Base-by-base conservation (phyloP, 2,329 filamentous ascomycete species). In the Colletotrichum higginsianum region DNA sequence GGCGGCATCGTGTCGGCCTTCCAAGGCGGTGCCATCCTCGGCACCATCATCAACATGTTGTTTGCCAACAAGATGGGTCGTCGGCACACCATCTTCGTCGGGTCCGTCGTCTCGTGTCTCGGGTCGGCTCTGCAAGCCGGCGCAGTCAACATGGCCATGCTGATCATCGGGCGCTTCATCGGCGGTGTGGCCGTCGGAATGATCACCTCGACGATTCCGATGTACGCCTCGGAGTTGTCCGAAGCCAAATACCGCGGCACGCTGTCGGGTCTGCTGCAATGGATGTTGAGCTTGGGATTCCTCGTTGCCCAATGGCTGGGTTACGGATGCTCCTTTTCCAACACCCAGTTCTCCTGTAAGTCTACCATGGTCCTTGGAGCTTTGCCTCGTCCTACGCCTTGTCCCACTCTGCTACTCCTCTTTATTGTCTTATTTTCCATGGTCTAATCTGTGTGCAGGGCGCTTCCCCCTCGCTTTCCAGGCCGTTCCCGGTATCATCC, bases 161-260 rank as follows among this genome's bases (percentile, higher is more conserved):
- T 87, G n/a, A 86, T 87, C 53, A 78, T 82, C 16, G 86, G 85
- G 12, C 83, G 86, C 66, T 83, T 85, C 72, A 84, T 87, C 71
- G 85, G 84, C 3, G 86, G 86, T 6, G 63, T 85, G 9, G 85
- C 85, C 2, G 80, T 87, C 30, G 86, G 86, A 3, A 78, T 84
- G 71, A 79, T 86, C 74, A 85, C 84, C 1, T 81, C 82, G 23
- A 84, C 82, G 0, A 81, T 86, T 38, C 85, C 85, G 2, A 82
- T 86, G 55, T 86, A 86, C 74, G 83, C 82, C 71, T 83, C 79
- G 23, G 83, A 85, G 74, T 66, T 85, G 18, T 82, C 83, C 4
- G 81, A 78, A 42, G 76, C 82, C 3, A 79, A 76, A 7, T 81
- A 80, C 71, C 79, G 83, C 56, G 83, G 82, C 18, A 76, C 81